Percentiles rank a stretch among this genome's conserved stretches.
These are phyloP conservation scores for Lichtheimia hyalospora DNA, from an alignment of 371 early-diverging fungal species.

Conservation along the genomic window DNA sequence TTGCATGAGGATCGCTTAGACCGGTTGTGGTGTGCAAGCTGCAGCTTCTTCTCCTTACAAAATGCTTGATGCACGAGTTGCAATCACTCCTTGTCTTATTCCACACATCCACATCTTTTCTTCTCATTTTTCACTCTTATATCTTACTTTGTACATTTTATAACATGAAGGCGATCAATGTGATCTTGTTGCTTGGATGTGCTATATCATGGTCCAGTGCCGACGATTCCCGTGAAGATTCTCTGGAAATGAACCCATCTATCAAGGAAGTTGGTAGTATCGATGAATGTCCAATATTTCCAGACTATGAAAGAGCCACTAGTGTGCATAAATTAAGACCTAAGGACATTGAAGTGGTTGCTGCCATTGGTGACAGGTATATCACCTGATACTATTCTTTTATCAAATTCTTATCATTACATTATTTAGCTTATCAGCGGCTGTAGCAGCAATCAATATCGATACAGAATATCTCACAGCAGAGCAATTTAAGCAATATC, in stretches of 20 bases:
- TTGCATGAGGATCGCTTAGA: no score
- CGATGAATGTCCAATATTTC: slow-evolving; percentile 1
- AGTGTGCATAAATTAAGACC: slow-evolving; percentile 20
- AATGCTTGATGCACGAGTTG: no score
- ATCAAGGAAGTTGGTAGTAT: neutral
- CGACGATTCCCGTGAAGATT: no score
- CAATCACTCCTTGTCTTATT: neutral
- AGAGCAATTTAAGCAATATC: slow-evolving; percentile 26
- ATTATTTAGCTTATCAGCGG: slow-evolving; percentile 27
- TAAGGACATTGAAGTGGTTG: slow-evolving; percentile 18
- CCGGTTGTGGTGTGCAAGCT: no score
- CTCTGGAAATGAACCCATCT: no score
- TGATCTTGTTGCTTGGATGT: no score
- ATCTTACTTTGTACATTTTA: neutral
- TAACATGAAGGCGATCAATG: neutral
- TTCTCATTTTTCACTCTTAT: neutral
- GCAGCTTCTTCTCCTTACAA: no score
- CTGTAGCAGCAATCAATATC: slow-evolving; percentile 26
- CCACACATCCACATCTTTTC: neutral
- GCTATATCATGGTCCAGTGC: no score
- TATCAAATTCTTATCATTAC: neutral
- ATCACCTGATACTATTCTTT: neutral
- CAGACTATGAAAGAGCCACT: neutral
- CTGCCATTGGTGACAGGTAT: slow-evolving; percentile 37
- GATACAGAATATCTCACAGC: slow-evolving; percentile 14